Base-by-base conservation (phyloP, 2,329 filamentous ascomycete species). In the Ophiostoma sp. region DNA sequence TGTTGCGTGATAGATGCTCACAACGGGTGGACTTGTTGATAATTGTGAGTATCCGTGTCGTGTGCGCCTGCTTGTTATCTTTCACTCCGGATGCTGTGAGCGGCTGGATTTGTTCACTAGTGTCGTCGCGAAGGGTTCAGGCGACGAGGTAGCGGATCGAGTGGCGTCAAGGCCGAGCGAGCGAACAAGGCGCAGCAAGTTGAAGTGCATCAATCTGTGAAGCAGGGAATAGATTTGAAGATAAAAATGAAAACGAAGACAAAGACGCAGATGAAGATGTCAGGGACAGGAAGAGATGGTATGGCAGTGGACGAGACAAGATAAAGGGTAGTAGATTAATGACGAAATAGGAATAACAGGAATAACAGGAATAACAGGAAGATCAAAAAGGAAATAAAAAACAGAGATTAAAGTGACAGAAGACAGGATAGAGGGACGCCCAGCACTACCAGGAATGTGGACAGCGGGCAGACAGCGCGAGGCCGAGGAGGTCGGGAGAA, bases 381-480 rank as follows among this genome's bases (percentile, higher is more conserved):
- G 31, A 65, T 13, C n/a, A 27, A 44, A 33, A 60, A 68, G 48
- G n/a, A 66, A 67, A 8, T 39, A 17, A 54, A 17, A 54, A 54
- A 17, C 11, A 65, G n/a, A 69, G 33, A 62, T 20, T 39, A 17
- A 44, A 67, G 62, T 48, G 44, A 48, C 44, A 44, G 67, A 41
- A 33, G 35, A 36, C 31, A 39, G 65, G 57, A 70, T 31, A 67
- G 69, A 48, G 39, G 57, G 15, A 62, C 52, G 20, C 52, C 52
- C 52, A 67, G 62, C 35, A 52, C 44, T 54, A 35, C 48, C 52
- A 52, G 67, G 48, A 39, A 48, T 67, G 66, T 60, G n/a, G 54
- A 60, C 57, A 62, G 57, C 13, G 57, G 44, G 20, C 44, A 48
- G 44, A 41, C 39, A 41, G 39, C 39, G 39, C 48, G 48, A 52